Conservation (phyloP, 345 rosid genomes). For the Toxicodendron radicans region DNA sequence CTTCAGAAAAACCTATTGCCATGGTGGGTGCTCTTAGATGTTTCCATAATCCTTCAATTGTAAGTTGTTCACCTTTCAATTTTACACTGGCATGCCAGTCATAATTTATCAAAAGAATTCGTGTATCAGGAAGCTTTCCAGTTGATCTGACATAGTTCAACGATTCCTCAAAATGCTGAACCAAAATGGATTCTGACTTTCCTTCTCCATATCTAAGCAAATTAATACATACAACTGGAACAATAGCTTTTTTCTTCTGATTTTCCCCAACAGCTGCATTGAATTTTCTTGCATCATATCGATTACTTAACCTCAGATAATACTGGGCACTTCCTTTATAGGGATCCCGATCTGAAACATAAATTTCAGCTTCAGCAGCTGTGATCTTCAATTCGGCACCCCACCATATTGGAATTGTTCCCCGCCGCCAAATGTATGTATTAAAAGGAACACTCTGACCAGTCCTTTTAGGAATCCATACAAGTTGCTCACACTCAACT, state of each 20-base stretch:
- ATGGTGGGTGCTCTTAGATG: conserved; percentile 70
- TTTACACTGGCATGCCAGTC: conserved; percentile 93
- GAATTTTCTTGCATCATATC: conserved; percentile 73
- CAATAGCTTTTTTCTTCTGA: conserved; percentile 64
- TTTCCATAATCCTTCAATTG: conserved; percentile 92
- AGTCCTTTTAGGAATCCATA: conserved; percentile 80
- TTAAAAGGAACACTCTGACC: conserved; percentile 83
- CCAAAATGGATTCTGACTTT: conserved; percentile 86
- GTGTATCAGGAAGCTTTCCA: conserved; percentile 72
- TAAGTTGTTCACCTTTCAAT: conserved; percentile 81
- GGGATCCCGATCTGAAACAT: conserved; percentile 84
- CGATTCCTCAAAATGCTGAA: conserved; percentile 90
- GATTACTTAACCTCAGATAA: conserved; percentile 79
- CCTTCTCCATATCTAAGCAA: conserved; percentile 88
- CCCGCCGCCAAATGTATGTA: conserved; percentile 90
- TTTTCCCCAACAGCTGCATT: conserved; percentile 55
- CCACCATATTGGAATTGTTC: conserved; percentile 99
- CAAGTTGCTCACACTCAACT: conserved; percentile 97
- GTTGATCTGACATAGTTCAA: conserved; percentile 64
- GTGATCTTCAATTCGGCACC: conserved; percentile 94
- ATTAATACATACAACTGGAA: conserved; percentile 86
- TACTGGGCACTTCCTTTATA: conserved; percentile 89
- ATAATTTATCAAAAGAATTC: conserved; percentile 68
- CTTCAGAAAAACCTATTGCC: conserved; percentile 80
- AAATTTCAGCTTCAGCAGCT: conserved; percentile 95